These are phyloP conservation scores for Arabidopsis suecica DNA, from an alignment of 345 rosid species.

Conservation along the genomic window DNA sequence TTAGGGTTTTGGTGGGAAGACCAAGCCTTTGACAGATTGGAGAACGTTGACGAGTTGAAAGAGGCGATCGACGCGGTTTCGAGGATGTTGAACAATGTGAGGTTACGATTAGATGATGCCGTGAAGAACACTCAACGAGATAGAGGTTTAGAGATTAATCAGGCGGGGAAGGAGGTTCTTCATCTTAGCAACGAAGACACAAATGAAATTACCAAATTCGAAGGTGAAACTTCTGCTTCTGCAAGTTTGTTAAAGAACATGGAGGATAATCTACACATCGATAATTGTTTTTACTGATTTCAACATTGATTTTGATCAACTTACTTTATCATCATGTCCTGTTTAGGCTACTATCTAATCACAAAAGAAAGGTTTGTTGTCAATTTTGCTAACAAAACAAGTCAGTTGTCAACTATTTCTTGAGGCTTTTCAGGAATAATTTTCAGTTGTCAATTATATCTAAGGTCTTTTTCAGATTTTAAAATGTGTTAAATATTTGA, in stretches of 20 bases:
- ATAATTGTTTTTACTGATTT: background rate
- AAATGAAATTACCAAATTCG: background rate
- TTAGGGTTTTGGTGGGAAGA: conserved; percentile 43
- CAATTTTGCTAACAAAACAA: too few species aligned
- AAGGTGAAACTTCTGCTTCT: background rate
- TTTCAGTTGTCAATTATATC: too few species aligned
- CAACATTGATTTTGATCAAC: background rate
- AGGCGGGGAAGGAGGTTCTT: conserved; percentile 5
- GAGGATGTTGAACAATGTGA: conserved; percentile 24
- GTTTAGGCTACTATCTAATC: background rate
- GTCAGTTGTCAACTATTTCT: too few species aligned
- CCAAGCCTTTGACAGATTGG: background rate
- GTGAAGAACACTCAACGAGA: conserved; percentile 14
- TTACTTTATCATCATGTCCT: background rate
- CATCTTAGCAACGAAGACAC: background rate
- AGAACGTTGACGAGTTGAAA: conserved; percentile 22
- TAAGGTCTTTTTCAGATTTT: too few species aligned
- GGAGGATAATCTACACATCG: background rate
- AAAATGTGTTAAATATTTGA: too few species aligned
- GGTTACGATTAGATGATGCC: conserved; percentile 5
- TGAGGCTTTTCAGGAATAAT: too few species aligned
- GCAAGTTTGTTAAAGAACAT: background rate
- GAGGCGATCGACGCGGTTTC: background rate
- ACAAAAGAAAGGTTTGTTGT: too few species aligned
- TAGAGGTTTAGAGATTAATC: background rate